Percentiles rank a stretch among this genome's conserved stretches.
These are phyloP conservation scores for Pseudogymnoascus sp. DNA, from an alignment of 2,329 filamentous ascomycete species.

Conservation along the genomic window DNA sequence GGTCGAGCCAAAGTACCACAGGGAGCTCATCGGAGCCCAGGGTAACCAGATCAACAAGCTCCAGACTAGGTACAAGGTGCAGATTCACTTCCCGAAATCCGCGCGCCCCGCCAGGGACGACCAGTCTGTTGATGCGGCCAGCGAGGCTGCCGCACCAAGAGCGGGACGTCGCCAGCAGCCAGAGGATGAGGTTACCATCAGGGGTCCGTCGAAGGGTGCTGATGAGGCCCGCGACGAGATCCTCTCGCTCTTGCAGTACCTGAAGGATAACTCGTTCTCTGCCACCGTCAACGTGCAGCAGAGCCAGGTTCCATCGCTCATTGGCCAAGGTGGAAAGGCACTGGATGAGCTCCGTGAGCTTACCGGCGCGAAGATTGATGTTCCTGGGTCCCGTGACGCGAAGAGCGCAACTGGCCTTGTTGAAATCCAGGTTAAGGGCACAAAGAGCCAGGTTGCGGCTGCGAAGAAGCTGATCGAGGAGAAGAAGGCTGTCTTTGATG, in stretches of 20 bases:
- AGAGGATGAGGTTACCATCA: constrained; percentile 81
- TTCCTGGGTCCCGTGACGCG: constrained; percentile 71
- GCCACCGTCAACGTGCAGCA: constrained; percentile 79
- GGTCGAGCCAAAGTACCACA: constrained; percentile 88
- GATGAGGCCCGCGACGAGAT: constrained; percentile 90
- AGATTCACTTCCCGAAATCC: constrained; percentile 82
- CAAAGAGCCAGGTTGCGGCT: constrained; percentile 80
- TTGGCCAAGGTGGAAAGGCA: constrained; percentile 80
- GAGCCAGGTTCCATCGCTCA: constrained; percentile 86
- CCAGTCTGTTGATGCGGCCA: constrained; percentile 60
- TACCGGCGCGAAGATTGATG: constrained; percentile 84
- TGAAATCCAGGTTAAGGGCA: constrained; percentile 87
- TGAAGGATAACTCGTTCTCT: constrained; percentile 77
- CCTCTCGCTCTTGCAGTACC: constrained; percentile 77
- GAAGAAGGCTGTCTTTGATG: constrained; percentile 79
- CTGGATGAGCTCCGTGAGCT: constrained; percentile 82
- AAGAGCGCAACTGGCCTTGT: constrained; percentile 60
- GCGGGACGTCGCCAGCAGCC: constrained; percentile 65
- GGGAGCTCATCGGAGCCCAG: constrained; percentile 83
- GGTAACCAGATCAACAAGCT: constrained; percentile 85
- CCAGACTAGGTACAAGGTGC: constrained; percentile 85
- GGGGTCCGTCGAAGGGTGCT: constrained; percentile 86
- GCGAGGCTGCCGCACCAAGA: constrained; percentile 52
- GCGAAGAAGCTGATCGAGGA: constrained; percentile 87
- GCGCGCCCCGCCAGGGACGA: constrained; percentile 63